Conservation (phyloP, 495 filamentous ascomycete species). For the Penicillium antarcticum region DNA sequence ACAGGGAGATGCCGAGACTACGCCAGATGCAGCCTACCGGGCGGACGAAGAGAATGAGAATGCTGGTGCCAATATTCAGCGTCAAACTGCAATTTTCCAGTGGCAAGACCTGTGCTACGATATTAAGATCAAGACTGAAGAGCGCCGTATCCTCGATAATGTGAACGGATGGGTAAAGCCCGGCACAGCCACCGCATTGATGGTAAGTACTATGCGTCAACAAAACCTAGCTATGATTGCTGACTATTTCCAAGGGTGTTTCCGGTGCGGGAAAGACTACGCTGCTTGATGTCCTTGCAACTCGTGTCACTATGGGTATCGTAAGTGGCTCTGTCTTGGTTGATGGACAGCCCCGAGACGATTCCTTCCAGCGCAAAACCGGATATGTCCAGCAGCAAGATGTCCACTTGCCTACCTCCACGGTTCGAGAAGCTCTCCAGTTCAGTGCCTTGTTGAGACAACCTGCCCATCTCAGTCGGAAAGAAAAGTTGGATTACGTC, state of each 20-base stretch:
- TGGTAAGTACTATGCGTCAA: constrained; percentile 11
- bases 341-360: constrained; percentile 58
- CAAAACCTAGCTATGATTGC: background rate
- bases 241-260: constrained; percentile 79
- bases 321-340: constrained; percentile 54
- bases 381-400: constrained; percentile 97
- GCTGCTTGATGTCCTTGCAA: constrained; percentile 58
- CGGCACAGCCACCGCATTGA: constrained; percentile 63
- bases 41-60: constrained; percentile 21
- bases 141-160: constrained; percentile 57
- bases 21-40: constrained; percentile 18
- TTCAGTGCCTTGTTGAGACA: constrained; percentile 87
- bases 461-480: constrained; percentile 62
- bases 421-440: constrained; percentile 77
- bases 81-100: constrained; percentile 66
- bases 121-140: constrained; percentile 58
- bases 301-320: constrained; percentile 50
- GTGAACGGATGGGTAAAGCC: constrained; percentile 66
- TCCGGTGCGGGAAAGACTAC: constrained; percentile 69
- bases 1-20: constrained; percentile 30
- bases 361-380: constrained; percentile 90
- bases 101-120: constrained; percentile 77
- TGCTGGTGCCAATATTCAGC: constrained; percentile 52
- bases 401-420: constrained; percentile 81
- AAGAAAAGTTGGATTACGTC: constrained; percentile 85